A percentile compares a stretch with the other conserved stretches of the same genome.
These are phyloP conservation scores for Lindgomyces ingoldianus DNA, from an alignment of 495 filamentous ascomycete genomes.

Conservation along the genomic window DNA sequence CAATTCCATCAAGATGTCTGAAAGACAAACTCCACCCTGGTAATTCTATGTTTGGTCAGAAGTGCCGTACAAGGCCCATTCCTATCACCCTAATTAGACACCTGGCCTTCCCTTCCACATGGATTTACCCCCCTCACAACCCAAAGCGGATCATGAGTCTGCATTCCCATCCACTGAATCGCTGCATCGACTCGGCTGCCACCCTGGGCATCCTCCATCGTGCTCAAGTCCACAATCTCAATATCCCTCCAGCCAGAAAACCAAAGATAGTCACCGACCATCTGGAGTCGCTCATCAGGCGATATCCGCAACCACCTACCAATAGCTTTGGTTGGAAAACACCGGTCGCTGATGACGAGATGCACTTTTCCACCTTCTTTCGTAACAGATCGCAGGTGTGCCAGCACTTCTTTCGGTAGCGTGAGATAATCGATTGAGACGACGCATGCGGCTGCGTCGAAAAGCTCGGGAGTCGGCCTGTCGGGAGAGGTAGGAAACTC, in stretches of 20 bases:
- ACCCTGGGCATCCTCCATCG: constrained; percentile 31
- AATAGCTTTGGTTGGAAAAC: constrained; percentile 49
- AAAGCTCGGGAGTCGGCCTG: constrained; percentile 7
- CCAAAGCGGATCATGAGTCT: constrained; percentile 41
- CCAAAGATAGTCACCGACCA: constrained; percentile 52
- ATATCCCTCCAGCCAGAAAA: constrained; percentile 50
- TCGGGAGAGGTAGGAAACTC: constrained; percentile 22
- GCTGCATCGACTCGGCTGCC: constrained; percentile 25
- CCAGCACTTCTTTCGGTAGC: constrained; percentile 45
- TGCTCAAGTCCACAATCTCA: constrained; percentile 51
- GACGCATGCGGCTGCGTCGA: constrained; percentile 49
- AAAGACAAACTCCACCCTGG: too few relatives aligned
- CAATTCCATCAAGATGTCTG: too few relatives aligned
- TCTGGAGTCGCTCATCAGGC: constrained; percentile 42
- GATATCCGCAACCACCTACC: constrained; percentile 32
- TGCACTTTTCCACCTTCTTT: constrained; percentile 46
- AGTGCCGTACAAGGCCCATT: too few relatives aligned
- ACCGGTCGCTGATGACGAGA: constrained; percentile 52
- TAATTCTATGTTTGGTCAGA: too few relatives aligned
- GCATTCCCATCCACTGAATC: constrained; percentile 33
- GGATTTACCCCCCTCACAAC: constrained; percentile 33
- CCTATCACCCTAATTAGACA: too few relatives aligned
- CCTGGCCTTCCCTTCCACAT: neutral
- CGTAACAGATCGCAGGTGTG: constrained; percentile 37
- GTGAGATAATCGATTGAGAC: constrained; percentile 52